Base-by-base conservation (phyloP, 768 basidiomycete species). In the Mycena latifolia region DNA sequence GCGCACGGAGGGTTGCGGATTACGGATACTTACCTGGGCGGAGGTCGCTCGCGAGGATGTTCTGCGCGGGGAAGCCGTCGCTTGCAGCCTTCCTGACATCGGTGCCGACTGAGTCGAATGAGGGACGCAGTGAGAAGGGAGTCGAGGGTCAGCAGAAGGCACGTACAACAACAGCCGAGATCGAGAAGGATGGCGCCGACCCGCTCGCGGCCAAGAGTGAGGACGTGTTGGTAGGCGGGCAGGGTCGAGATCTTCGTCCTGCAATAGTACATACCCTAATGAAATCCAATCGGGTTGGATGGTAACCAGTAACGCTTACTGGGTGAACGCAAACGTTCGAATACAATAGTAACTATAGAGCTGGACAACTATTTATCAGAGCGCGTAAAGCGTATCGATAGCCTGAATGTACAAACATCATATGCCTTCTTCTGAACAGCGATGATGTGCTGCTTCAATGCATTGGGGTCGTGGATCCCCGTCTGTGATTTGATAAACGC, bases 111-210 rank as follows among this genome's bases (percentile, higher is more conserved):
- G 22, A 28, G 11, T 28, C n/a, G 31, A 54, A 45, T 43, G 33
- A 3, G 10, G 55, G 12, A 27, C 25, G 39, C 22, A 22, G 45
- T 14, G 15, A 18, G n/a, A n/a, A n/a, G n/a, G n/a, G n/a, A n/a
- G n/a, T n/a, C n/a, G 15, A 27, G 11, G n/a, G 47, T 2, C n/a
- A n/a, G n/a, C n/a, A n/a, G 2, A 3, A 24, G 24, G 45, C 29
- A 71, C 74, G 61, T 55, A 84, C 83, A 82, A 61, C 81, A 82
- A 63, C 83, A 84, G 5, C 81, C 83, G 20, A 82, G 72, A 69
- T 84, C 83, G 10, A 84, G 75, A 1, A 83, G 68, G 46, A 84
- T 77, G 20, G 80, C 77, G 25, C 73, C 72, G 29, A 72, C 67
- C 8, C 75, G 74, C 5, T 74, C 60, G 35, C 70, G 35, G 7